phyloP scores from a whole-genome alignment of 208 protist genomes.

The Tritrichomonas foetus region DNA sequence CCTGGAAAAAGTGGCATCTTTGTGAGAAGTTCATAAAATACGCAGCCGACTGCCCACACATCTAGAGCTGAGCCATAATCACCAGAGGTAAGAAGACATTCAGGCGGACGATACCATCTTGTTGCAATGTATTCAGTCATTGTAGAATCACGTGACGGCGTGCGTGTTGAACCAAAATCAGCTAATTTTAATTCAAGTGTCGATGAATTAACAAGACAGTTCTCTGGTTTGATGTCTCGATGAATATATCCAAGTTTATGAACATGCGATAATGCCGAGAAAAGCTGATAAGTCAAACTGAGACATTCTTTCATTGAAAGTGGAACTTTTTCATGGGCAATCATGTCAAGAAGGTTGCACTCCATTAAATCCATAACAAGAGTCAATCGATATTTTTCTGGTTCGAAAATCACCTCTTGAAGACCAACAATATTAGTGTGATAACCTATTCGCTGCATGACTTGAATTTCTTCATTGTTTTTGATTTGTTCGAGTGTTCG shows the following conservation, averaged over 20 bases:
- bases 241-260: background rate
- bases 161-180: background rate
- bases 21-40: constrained; percentile 48
- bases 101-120: constrained; percentile 42
- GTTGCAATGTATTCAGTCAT: background rate
- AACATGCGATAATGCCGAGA: constrained; percentile 20
- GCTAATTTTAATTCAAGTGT: background rate
- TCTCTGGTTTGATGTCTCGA: constrained; percentile 4
- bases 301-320: background rate
- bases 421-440: background rate
- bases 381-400: background rate
- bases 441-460: background rate
- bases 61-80: constrained; percentile 41
- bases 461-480: background rate
- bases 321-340: background rate
- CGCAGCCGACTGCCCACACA: constrained; percentile 49
- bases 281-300: constrained; percentile 4
- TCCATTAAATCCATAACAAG: constrained; percentile 21
- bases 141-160: background rate
- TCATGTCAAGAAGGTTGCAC: background rate
- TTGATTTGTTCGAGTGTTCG: background rate
- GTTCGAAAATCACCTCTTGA: background rate
- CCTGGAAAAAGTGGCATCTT: constrained; percentile 47
- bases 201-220: background rate
- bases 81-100: background rate